Base-by-base conservation (phyloP, 1,284 basidiomycete species). In the Tylopilus orsonianus region DNA sequence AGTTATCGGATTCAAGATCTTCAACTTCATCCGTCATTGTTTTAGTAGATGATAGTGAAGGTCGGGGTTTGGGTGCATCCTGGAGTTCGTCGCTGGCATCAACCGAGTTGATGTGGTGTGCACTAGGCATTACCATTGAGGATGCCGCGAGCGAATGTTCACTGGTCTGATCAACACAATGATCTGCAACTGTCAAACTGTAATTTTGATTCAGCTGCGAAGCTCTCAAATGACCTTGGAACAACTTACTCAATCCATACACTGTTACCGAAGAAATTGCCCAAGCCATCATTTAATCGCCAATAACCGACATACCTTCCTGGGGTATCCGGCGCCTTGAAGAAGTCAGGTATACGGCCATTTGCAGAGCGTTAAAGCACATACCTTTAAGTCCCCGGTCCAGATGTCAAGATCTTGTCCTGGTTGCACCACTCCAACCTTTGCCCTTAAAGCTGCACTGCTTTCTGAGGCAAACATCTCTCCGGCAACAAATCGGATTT, bases 261-360 rank as follows among this genome's bases (percentile, higher is more conserved):
- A 51, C 77, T 83, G 37, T 81, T 75, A 6, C 90, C 90, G 56
- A 93, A 93, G 35, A 79, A 62, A 39, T 74, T 75, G 6, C 77
- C 78, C 12, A 74, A 58, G 2, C 74, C 77, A 58, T 87, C 81
- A 53, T 71, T 79, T 47, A 93, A 65, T 26, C 81, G 74, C 87
- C 87, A 93, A 57, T 87, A 89, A 46, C 84, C 77, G 44, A 84
- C 77, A 66, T 89, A 90, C 45, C 79, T 76, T 12, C 88, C 88
- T 2, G 84, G 75, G 19, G 66, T 59, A 43, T 90, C 88, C 14
- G 90, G 90, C 10, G 89, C 90, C 79, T 83, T 50, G 16, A 14
- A 5, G 1, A 19, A 27, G 9, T 64, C 38, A 58, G 38, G 5
- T 26, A 2, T 14, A 33, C 35, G 13, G 5, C 13, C 23, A n/a